These are phyloP conservation scores for Phytophthora brassicae DNA, from an alignment of 352 stramenopile species.

Conservation along the genomic window DNA sequence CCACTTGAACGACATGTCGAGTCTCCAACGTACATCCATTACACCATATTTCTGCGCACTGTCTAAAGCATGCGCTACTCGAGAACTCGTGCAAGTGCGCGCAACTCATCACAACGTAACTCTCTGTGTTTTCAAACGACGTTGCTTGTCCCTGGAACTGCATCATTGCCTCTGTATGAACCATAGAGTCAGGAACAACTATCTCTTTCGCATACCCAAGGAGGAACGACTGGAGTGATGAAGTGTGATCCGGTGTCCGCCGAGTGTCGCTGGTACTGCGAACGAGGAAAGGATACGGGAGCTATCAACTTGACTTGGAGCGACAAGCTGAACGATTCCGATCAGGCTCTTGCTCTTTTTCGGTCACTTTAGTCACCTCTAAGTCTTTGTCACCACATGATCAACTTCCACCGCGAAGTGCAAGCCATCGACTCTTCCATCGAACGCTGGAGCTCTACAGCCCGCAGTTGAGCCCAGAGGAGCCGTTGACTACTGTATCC, in stretches of 20 bases:
- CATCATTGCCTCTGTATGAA: neutral
- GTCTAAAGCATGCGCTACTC: conserved; percentile 7
- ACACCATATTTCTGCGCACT: conserved; percentile 34
- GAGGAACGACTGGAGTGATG: conserved; percentile 4
- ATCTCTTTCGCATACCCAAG: conserved; percentile 10
- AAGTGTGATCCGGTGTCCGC: conserved; percentile 3
- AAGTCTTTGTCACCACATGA: no score
- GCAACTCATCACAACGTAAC: conserved; percentile 20
- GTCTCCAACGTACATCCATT: neutral
- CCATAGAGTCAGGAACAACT: neutral
- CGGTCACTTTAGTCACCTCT: neutral
- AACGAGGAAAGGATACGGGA: neutral
- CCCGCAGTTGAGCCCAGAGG: neutral
- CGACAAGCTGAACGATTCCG: conserved; percentile 1
- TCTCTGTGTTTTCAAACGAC: neutral
- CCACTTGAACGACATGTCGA: conserved; percentile 27
- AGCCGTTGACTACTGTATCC: conserved; percentile 17
- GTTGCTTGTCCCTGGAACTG: conserved; percentile 7
- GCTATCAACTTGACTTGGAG: conserved; percentile 13
- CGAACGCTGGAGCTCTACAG: neutral
- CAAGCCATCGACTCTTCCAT: no score
- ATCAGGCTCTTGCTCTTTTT: neutral
- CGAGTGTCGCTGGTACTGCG: conserved; percentile 7
- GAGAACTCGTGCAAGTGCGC: neutral
- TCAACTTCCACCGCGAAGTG: no score